phyloP scores from a whole-genome alignment of 139 green algal species.

The Nannochloris sp. region DNA sequence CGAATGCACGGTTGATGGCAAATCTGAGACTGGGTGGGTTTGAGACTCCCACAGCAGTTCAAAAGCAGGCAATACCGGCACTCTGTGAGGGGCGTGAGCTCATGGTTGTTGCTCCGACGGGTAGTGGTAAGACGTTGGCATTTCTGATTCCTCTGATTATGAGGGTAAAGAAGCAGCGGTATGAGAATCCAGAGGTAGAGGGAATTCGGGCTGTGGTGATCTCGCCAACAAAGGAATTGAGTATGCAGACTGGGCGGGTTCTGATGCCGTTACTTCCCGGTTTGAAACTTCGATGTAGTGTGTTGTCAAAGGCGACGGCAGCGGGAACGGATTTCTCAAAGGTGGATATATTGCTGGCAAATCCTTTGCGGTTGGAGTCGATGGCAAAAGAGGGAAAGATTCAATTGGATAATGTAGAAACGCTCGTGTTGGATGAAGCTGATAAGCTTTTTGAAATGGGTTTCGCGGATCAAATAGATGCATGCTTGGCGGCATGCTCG shows the following conservation, averaged over 20 bases:
- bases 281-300: conserved; percentile 37
- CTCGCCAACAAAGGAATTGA: conserved; percentile 81
- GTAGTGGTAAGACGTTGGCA: conserved; percentile 83
- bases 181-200: neutral
- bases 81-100: conserved; percentile 62
- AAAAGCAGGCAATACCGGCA: conserved; percentile 79
- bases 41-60: conserved; percentile 72
- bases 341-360: conserved; percentile 83
- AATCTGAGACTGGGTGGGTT: conserved; percentile 43
- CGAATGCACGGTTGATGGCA: conserved; percentile 3
- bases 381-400: conserved; percentile 37
- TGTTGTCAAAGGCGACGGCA: conserved; percentile 70
- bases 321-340: conserved; percentile 57
- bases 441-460: conserved; percentile 93
- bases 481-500: conserved; percentile 65
- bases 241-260: conserved; percentile 62
- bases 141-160: conserved; percentile 80
- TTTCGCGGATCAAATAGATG: conserved; percentile 79
- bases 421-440: conserved; percentile 88
- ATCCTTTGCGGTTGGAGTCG: conserved; percentile 63
- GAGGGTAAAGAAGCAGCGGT: conserved; percentile 4
- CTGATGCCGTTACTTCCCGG: conserved; percentile 66
- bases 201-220: conserved; percentile 36
- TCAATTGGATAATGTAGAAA: conserved; percentile 36
- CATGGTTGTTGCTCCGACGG: conserved; percentile 79